Base-by-base conservation (phyloP, 306 rosid species). In the Prunus armeniaca region DNA sequence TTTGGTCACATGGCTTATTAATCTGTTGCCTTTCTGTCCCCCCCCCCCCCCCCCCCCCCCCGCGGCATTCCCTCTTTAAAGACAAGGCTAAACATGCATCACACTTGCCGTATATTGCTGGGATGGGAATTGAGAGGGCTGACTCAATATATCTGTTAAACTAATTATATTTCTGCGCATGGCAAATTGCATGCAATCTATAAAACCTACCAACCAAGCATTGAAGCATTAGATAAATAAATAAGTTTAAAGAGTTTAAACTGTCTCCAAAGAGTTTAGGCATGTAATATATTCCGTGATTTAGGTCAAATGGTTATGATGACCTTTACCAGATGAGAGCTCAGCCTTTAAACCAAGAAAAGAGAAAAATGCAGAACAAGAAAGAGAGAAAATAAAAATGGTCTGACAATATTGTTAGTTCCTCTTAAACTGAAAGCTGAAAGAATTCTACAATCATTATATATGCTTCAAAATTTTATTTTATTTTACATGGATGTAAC, bases 1-100 rank as follows among this genome's bases (percentile, higher is more conserved):
- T 76, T 18, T 60, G 68, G 38, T 28, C 85, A 77, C 81, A 72
- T 82, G 85, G 75, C 28, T 32, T 57, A 58, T 72, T 65, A 22
- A 65, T 72, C 22, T 49, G 51, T 50, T 76, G 77, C 51, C 10
- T 30, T n/a, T 51, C 51, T 38, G 64, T 38, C 30, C 30, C 61
- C 27, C 15, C 52, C 30, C 30, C 61, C 27, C 15, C 52, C 30
- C 30, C 61, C 27, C 15, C 52, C 30, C 30, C 61, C 27, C 15
- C 52, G 11, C 32, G 4, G 24, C 67, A 25, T 3, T 2, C 3
- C 54, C 6, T n/a, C 11, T 17, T 14, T 25, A 25, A 58, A 15
- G 55, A 24, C 41, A 57, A 41, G 41, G 52, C 25, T 20, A 38
- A 8, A 38, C 41, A 38, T 55, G 51, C 50, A 18, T 14, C 30